Conservation (phyloP, 768 basidiomycete genomes). For the Sistotremastrum suecicum region DNA sequence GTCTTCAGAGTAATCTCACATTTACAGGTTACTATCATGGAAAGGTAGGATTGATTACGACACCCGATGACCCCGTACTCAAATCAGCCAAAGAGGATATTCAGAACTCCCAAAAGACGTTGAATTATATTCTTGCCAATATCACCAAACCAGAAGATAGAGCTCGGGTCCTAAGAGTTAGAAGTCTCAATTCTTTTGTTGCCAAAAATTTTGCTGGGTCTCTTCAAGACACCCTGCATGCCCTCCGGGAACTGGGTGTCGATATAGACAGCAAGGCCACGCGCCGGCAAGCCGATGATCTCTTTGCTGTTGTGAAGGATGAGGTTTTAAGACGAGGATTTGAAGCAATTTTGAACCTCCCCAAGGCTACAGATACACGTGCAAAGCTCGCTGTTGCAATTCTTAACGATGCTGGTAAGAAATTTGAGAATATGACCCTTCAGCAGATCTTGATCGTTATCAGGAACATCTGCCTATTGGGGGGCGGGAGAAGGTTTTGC, state of each 20-base stretch:
- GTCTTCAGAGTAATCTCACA: not conserved
- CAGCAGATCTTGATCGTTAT: not conserved
- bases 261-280: slow-evolving; percentile 42
- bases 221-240: slow-evolving; percentile 41
- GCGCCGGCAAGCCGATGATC: slow-evolving; percentile 37
- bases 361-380: slow-evolving; percentile 41
- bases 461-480: slow-evolving; percentile 63
- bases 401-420: slow-evolving; percentile 53
- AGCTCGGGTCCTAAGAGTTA: slow-evolving; percentile 40
- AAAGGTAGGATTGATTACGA: slow-evolving; percentile 26
- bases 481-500: slow-evolving; percentile 39
- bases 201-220: slow-evolving; percentile 42
- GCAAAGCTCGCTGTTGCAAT: slow-evolving; percentile 51
- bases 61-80: too few relatives aligned
- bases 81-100: slow-evolving; percentile 27
- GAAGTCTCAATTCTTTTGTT: slow-evolving; percentile 51
- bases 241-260: slow-evolving; percentile 47
- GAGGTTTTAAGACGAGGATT: slow-evolving; percentile 58
- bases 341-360: slow-evolving; percentile 49
- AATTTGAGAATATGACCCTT: not conserved
- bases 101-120: slow-evolving; percentile 32
- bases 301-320: slow-evolving; percentile 59
- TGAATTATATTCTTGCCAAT: slow-evolving; percentile 40
- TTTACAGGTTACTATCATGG: slow-evolving; percentile 44
- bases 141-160: slow-evolving; percentile 37